A percentile compares a stretch with the other conserved stretches of the same genome.
Conservation (phyloP, 306 rosid species). For the Phaseolus lunatus region DNA sequence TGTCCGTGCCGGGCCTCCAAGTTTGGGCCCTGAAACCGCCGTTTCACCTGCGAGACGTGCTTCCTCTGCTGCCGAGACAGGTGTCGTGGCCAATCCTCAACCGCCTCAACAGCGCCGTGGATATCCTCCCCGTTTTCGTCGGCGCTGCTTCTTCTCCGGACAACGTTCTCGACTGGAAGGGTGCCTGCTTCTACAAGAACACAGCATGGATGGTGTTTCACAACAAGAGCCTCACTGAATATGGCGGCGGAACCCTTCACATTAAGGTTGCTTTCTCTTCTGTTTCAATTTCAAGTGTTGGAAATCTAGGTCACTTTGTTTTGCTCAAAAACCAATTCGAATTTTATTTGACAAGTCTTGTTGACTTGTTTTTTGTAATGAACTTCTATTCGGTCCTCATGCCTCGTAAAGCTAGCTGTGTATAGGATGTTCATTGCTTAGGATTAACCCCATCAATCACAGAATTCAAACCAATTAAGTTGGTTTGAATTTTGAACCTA, state of each 20-base stretch:
- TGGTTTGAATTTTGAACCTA: too few relatives aligned
- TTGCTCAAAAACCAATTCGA: neutral
- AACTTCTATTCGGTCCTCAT: neutral
- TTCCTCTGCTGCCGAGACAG: slow-evolving; percentile 81
- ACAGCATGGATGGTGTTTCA: slow-evolving; percentile 88
- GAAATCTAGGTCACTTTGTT: slow-evolving; percentile 24
- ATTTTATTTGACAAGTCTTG: neutral
- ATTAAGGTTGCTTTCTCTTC: slow-evolving; percentile 59
- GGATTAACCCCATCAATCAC: too few relatives aligned
- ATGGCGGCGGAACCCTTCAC: slow-evolving; percentile 97
- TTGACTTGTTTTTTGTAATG: neutral
- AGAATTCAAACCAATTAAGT: too few relatives aligned
- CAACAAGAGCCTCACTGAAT: slow-evolving; percentile 63
- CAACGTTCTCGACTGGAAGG: slow-evolving; percentile 64
- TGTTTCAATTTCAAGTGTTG: slow-evolving; percentile 14
- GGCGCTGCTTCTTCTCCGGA: slow-evolving; percentile 72
- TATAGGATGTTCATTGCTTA: too few relatives aligned
- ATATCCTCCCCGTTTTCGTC: slow-evolving; percentile 79
- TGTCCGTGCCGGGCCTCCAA: neutral
- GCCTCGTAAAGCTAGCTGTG: too few relatives aligned
- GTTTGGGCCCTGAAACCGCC: slow-evolving; percentile 46
- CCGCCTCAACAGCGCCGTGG: slow-evolving; percentile 74
- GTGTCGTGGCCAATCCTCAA: slow-evolving; percentile 85
- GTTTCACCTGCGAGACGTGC: slow-evolving; percentile 69
- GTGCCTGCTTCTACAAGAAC: slow-evolving; percentile 83